Evolutionary conservation across 2,329 filamentous ascomycete genomes (phyloP).

Genomic region (Rhynchosporium secalis): DNA sequence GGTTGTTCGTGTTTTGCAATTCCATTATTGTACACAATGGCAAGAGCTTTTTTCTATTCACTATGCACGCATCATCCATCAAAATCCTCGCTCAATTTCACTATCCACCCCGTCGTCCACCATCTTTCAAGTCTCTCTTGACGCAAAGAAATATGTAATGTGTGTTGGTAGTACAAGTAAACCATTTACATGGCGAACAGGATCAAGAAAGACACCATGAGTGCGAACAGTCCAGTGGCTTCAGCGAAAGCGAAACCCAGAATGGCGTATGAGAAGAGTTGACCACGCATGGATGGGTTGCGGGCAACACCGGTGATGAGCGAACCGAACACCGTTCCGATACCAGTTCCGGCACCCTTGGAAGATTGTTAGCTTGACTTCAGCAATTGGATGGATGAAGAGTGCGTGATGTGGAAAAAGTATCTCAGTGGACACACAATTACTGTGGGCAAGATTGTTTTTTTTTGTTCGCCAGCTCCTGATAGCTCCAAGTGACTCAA

Average conservation of each 20-base stretch:
- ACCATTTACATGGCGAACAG: slow-evolving; percentile 33
- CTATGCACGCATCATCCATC: slow-evolving; percentile 11
- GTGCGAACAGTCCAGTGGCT: slow-evolving; percentile 59
- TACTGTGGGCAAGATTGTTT: not conserved
- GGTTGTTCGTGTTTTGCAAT: not conserved
- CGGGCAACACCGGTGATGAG: slow-evolving; percentile 55
- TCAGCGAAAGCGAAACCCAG: slow-evolving; percentile 65
- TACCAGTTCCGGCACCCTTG: slow-evolving; percentile 43
- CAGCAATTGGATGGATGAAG: not conserved
- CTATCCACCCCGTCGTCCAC: not conserved
- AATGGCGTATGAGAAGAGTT: slow-evolving; percentile 63
- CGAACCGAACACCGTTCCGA: slow-evolving; percentile 54
- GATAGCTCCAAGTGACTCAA: not conserved
- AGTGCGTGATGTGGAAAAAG: not conserved
- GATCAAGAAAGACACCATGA: slow-evolving; percentile 46
- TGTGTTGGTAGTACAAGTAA: slow-evolving; percentile 10
- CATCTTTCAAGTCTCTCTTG: not conserved
- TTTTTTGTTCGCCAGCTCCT: not conserved
- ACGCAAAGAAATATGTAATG: not conserved
- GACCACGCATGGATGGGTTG: slow-evolving; percentile 56
- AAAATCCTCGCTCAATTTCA: not conserved
- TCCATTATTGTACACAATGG: slow-evolving; percentile 14
- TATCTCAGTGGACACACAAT: not conserved
- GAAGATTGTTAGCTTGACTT: not conserved
- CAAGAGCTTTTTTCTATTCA: slow-evolving; percentile 10